A percentile compares a stretch with the other conserved stretches of the same genome.
phyloP scores from a whole-genome alignment of 2,329 filamentous ascomycete genomes.

The Claviceps arundinis region DNA sequence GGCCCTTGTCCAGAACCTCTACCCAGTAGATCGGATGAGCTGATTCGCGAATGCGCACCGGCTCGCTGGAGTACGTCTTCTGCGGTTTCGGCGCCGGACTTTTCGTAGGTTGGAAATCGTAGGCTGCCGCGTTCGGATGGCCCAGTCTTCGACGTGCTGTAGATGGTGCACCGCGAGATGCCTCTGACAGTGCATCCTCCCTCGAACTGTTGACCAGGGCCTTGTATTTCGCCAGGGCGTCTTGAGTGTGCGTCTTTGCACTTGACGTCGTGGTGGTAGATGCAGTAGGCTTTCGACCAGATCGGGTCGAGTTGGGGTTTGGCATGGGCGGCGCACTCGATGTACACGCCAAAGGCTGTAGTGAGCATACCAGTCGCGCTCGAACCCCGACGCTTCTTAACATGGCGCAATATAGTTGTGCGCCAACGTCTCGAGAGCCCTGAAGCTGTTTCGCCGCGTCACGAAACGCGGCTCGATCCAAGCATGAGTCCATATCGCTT shows the following conservation, averaged over 20 bases:
- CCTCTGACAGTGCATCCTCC: slow-evolving; percentile 12
- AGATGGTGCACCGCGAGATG: slow-evolving; percentile 12
- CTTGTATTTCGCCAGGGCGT: slow-evolving; percentile 14
- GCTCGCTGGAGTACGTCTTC: slow-evolving; percentile 18
- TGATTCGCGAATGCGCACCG: slow-evolving; percentile 49
- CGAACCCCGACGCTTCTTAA: slow-evolving; percentile 73
- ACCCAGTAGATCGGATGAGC: slow-evolving; percentile 85
- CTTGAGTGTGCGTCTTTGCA: slow-evolving; percentile 18
- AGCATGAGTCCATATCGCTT: slow-evolving; percentile 50
- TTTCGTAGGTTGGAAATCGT: slow-evolving; percentile 29
- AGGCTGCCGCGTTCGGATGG: slow-evolving; percentile 40
- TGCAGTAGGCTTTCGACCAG: slow-evolving; percentile 13
- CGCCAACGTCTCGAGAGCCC: slow-evolving; percentile 80
- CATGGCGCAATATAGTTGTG: slow-evolving; percentile 81
- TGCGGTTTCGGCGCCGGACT: slow-evolving; percentile 23
- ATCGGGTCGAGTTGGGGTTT: slow-evolving; percentile 21
- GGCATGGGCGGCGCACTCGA: slow-evolving; percentile 36
- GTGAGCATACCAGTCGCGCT: slow-evolving; percentile 73
- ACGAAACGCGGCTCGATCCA: slow-evolving; percentile 62
- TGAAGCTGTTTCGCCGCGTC: slow-evolving; percentile 53
- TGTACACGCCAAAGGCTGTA: slow-evolving; percentile 67
- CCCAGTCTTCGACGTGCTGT: slow-evolving; percentile 36
- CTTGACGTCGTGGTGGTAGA: slow-evolving; percentile 8
- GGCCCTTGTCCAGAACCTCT: slow-evolving; percentile 72
- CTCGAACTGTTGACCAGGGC: slow-evolving; percentile 27